Evolutionary conservation across 2,329 filamentous ascomycete species (phyloP).

Genomic region (Whalleya microplaca): DNA sequence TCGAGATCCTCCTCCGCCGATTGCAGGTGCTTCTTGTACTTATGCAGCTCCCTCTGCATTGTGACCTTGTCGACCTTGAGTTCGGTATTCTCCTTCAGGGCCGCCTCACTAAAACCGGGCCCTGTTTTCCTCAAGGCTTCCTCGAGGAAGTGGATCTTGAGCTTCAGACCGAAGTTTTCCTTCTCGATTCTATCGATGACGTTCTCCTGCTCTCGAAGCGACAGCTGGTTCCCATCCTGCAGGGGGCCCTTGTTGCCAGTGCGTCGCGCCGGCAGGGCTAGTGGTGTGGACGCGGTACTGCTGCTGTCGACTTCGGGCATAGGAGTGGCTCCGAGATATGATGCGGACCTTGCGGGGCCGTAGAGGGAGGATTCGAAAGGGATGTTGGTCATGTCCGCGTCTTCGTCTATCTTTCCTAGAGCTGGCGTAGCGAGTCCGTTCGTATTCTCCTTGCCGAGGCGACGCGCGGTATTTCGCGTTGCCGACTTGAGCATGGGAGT

Average conservation of each 20-base stretch:
- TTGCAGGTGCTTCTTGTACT: conserved; percentile 82
- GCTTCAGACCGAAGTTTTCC: conserved; percentile 95
- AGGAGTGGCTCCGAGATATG: conserved; percentile 71
- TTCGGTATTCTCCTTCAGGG: conserved; percentile 92
- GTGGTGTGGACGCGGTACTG: conserved; percentile 81
- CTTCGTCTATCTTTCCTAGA: conserved; percentile 66
- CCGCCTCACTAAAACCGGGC: conserved; percentile 85
- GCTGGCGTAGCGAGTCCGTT: conserved; percentile 70
- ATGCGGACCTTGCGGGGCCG: conserved; percentile 66
- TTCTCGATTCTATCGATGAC: conserved; percentile 97
- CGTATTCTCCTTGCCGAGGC: conserved; percentile 64
- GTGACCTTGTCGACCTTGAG: conserved; percentile 90
- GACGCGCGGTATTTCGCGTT: conserved; percentile 72
- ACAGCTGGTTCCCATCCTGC: conserved; percentile 87
- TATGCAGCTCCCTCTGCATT: conserved; percentile 83
- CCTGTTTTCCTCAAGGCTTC: conserved; percentile 86
- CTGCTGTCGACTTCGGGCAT: conserved; percentile 77
- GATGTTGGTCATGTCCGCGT: conserved; percentile 72
- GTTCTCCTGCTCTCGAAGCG: conserved; percentile 91
- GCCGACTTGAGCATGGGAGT: conserved; percentile 88
- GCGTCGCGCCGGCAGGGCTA: conserved; percentile 69
- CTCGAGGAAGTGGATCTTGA: conserved; percentile 96
- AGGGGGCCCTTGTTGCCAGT: conserved; percentile 68
- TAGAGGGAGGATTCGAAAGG: conserved; percentile 74
- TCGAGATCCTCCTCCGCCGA: conserved; percentile 87